Conservation (phyloP, 305 asterid species). For the Striga hermonthica region DNA sequence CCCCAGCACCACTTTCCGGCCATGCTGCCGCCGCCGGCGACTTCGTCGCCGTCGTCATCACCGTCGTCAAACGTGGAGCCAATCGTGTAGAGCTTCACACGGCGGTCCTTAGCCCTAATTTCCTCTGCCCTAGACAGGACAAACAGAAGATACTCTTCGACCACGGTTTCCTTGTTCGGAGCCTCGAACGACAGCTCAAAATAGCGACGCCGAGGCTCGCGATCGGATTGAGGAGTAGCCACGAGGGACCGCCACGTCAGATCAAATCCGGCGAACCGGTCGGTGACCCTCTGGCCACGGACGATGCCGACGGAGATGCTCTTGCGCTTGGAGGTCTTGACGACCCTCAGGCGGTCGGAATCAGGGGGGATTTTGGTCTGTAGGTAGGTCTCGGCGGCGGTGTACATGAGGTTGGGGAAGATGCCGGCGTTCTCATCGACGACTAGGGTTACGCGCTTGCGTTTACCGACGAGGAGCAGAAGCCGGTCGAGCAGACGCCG, state of each 20-base stretch:
- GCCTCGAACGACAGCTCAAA: slow-evolving; percentile 62
- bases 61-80: slow-evolving; percentile 43
- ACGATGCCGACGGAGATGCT: slow-evolving; percentile 44
- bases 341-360: slow-evolving; percentile 44
- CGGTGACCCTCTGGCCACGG: slow-evolving; percentile 42
- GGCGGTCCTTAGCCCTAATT: slow-evolving; percentile 39
- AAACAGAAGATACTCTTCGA: slow-evolving; percentile 52
- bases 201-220: slow-evolving; percentile 40
- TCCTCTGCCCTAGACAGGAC: slow-evolving; percentile 51
- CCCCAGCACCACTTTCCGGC: slow-evolving; percentile 59
- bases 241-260: slow-evolving; percentile 61
- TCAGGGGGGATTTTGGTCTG: slow-evolving; percentile 49
- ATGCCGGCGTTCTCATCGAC: slow-evolving; percentile 62
- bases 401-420: slow-evolving; percentile 56
- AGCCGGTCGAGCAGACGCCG: slow-evolving; percentile 34
- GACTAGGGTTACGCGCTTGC: slow-evolving; percentile 44
- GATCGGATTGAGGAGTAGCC: too few species aligned
- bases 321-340: slow-evolving; percentile 50
- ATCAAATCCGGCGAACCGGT: slow-evolving; percentile 32
- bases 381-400: slow-evolving; percentile 68
- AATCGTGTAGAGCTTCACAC: slow-evolving; percentile 58
- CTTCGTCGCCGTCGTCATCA: slow-evolving; percentile 39
- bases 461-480: slow-evolving; percentile 27
- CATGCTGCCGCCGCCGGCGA: too few species aligned
- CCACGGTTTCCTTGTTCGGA: slow-evolving; percentile 33